Base-by-base conservation (phyloP, 345 rosid species). In the Eucalyptus sp. region DNA sequence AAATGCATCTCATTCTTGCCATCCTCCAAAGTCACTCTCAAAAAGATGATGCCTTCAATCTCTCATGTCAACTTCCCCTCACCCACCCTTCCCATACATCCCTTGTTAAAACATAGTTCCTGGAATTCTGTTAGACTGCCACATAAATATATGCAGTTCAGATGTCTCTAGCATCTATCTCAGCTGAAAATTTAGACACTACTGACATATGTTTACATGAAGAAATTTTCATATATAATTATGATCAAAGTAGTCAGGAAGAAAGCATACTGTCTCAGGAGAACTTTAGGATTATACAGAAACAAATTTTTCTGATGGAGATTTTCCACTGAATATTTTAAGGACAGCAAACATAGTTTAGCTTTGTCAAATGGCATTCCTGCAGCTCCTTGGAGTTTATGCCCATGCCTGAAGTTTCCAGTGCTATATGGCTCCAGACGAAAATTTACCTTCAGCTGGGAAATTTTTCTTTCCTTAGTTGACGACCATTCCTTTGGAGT, bases 261-360 rank as follows among this genome's bases (percentile, higher is more conserved):
- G 89, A 86, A 71, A 87, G 71, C 90, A 25, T n/a, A 95, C 99
- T 96, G 95, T 91, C 93, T 94, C 79, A 97, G 91, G 92, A 97
- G 97, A 83, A 92, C 96, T 89, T 92, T 90, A 43, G 99, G 98
- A 90, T 96, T 95, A 88, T 96, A 96, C 14, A 97, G 96, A 93
- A 97, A 95, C 80, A 97, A 89, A 62, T 92, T 94, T 94, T 95
- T 96, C 88, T 60, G 89, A 88, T 94, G 94, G 89, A 97, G 97
- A 91, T 90, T 95, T 90, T 93, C 95, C 86, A 94, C 64, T 48
- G 97, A 95, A 43, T 62, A 89, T 92, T 94, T 96, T 87, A 97
- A 92, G n/a, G 95, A 94, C 93, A 96, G 93, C 93, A 97, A 92
- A 90, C 99, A 97, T 86, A 90, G 87, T 91, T 92, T 94, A 88